Conservation (phyloP, 2,329 filamentous ascomycete genomes). For the Botryotinia narcissicola region DNA sequence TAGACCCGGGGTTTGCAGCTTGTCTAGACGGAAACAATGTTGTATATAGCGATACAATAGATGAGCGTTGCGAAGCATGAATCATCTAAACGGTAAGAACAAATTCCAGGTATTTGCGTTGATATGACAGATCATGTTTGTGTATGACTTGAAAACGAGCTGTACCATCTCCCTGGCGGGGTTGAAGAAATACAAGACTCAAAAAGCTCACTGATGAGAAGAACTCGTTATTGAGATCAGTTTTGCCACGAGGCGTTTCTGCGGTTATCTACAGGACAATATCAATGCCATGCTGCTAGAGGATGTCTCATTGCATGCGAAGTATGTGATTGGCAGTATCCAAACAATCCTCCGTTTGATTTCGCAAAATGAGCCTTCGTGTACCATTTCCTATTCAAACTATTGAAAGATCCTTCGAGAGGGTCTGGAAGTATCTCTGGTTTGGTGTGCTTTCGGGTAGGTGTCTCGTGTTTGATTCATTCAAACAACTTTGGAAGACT, state of each 20-base stretch:
- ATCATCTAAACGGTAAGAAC: slow-evolving; percentile 16
- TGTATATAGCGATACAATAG: neutral
- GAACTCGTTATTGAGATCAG: slow-evolving; percentile 6
- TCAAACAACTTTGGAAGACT: neutral
- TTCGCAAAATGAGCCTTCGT: slow-evolving; percentile 18
- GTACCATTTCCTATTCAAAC: neutral
- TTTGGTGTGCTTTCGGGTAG: neutral
- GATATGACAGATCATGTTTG: slow-evolving; percentile 17
- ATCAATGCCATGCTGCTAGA: slow-evolving; percentile 19
- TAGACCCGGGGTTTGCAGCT: neutral
- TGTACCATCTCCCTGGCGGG: slow-evolving; percentile 12
- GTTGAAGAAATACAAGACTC: slow-evolving; percentile 10
- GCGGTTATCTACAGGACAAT: slow-evolving; percentile 28
- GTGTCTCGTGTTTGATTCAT: slow-evolving; percentile 1
- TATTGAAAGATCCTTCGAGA: neutral
- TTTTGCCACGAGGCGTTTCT: slow-evolving; percentile 30
- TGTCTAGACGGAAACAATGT: slow-evolving; percentile 6
- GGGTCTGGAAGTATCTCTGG: neutral
- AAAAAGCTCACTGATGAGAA: neutral
- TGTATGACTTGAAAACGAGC: slow-evolving; percentile 18
- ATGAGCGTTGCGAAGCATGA: slow-evolving; percentile 17
- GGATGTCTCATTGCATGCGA: slow-evolving; percentile 16
- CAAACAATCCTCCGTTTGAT: slow-evolving; percentile 25
- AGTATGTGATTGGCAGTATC: slow-evolving; percentile 16
- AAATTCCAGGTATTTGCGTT: slow-evolving; percentile 5